Evolutionary conservation across 768 basidiomycete genomes (phyloP).

Genomic region (Suillus sp.): DNA sequence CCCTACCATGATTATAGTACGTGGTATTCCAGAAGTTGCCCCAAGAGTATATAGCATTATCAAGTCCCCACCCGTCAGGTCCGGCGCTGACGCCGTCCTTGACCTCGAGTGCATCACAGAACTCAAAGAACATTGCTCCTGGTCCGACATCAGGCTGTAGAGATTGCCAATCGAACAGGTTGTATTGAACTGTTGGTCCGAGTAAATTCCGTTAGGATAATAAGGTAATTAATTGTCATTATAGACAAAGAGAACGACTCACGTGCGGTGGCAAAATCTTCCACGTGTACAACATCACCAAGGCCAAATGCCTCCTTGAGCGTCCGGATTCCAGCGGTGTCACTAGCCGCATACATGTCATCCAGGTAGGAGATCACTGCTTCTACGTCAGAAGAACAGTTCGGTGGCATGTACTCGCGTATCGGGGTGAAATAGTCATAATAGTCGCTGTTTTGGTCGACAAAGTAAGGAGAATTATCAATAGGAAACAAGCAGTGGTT

Average conservation of each 20-base stretch:
- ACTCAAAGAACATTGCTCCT: constrained; percentile 38
- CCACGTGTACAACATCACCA: constrained; percentile 54
- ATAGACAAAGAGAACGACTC: constrained; percentile 19
- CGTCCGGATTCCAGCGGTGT: constrained; percentile 48
- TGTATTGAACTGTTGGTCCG: constrained; percentile 46
- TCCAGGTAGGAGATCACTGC: constrained; percentile 65
- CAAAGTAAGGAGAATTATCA: constrained; percentile 4
- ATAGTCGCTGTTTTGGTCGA: constrained; percentile 18
- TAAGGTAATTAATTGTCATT: constrained; percentile 4
- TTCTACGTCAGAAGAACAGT: constrained; percentile 75
- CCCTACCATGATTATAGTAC: constrained; percentile 51
- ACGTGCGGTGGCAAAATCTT: constrained; percentile 67
- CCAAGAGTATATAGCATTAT: constrained; percentile 64
- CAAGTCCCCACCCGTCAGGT: constrained; percentile 59
- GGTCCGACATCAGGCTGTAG: constrained; percentile 54
- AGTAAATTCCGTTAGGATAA: constrained; percentile 20
- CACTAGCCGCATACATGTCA: constrained; percentile 48
- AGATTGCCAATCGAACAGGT: constrained; percentile 68
- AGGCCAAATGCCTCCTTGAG: constrained; percentile 65
- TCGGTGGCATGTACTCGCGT: constrained; percentile 63
- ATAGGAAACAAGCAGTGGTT: not conserved
- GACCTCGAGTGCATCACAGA: constrained; percentile 43
- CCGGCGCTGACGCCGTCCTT: constrained; percentile 45
- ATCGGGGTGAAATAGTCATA: constrained; percentile 69
- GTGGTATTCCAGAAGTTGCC: constrained; percentile 54